Base-by-base conservation (phyloP, 192 early-diverging fungal genomes). In the Umbelopsis sp. region DNA sequence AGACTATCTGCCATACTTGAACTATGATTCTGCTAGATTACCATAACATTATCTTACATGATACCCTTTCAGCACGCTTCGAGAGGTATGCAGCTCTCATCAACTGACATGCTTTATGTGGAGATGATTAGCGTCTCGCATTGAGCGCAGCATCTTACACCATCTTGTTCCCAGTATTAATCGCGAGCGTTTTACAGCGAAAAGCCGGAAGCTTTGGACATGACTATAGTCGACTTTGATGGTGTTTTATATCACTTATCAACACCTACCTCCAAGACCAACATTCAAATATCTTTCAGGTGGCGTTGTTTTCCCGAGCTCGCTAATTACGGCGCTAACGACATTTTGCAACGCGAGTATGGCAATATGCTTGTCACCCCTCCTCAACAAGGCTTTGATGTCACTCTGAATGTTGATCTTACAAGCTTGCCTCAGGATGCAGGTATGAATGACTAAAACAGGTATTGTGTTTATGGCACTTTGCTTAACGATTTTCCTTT, bases 141-240 rank as follows among this genome's bases (percentile, higher is more conserved):
- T 10, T 26, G 17, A 24, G 32, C 49, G 17, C 66, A n/a, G 17
- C 36, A 17, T 16, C n/a, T 2, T 43, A 11, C 45, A 17, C 66
- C 11, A 24, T 20, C 24, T 10, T n/a, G 38, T 5, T 22, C 22
- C 32, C 24, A 1, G 26, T 31, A 45, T 7, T 62, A 62, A 62
- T 62, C 29, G 56, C 56, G 56, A 62, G 17, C 74, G 8, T 50
- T 2, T 53, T 16, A 72, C 54, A 88, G 87, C 71, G 88, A 88
- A 53, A 91, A 93, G 77, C 82, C 82, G 10, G 92, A 92, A 53
- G 73, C 83, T 9, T 75, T 94, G 16, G 87, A 92, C 74, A 87
- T 96, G 74, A 92, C 85, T 43, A 84, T 97, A 54, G 95, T 95
- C 34, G 98, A 99, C 81, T 98, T 99, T 84, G 98, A 99, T 85